Conservation (phyloP, 2,329 filamentous ascomycete genomes). For the Cordyceps javanica region DNA sequence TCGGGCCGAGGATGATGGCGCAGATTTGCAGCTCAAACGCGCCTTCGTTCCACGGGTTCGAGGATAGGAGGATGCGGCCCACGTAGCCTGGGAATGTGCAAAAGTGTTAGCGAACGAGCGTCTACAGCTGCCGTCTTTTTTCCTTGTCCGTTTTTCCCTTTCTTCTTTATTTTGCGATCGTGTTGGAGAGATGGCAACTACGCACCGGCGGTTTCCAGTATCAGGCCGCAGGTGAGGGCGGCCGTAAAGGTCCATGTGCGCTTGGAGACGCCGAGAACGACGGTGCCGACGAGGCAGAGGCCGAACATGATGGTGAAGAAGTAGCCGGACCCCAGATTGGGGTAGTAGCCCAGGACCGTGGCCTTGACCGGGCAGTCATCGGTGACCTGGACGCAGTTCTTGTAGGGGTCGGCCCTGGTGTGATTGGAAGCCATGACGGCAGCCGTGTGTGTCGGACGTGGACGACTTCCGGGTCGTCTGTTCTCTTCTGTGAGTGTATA, state of each 20-base stretch:
- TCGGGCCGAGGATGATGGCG: slow-evolving; percentile 53
- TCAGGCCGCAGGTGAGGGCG: slow-evolving; percentile 42
- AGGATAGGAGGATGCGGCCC: slow-evolving; percentile 42
- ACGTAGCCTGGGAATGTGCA: slow-evolving; percentile 46
- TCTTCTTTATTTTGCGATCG: too few species aligned
- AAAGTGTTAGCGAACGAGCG: too few species aligned
- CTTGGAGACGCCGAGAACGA: slow-evolving; percentile 40
- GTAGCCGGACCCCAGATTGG: slow-evolving; percentile 49
- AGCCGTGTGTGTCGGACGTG: neutral
- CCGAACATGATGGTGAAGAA: slow-evolving; percentile 48
- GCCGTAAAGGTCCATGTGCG: slow-evolving; percentile 50
- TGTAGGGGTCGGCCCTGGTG: slow-evolving; percentile 15
- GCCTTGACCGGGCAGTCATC: slow-evolving; percentile 41
- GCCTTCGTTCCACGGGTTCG: slow-evolving; percentile 47
- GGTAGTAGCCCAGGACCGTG: slow-evolving; percentile 51
- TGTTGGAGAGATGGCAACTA: neutral
- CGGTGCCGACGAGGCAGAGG: slow-evolving; percentile 34
- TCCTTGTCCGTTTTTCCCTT: too few species aligned
- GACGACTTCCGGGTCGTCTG: neutral
- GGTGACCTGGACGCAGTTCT: slow-evolving; percentile 30
- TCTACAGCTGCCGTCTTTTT: too few species aligned
- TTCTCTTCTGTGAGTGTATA: neutral
- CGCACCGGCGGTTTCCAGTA: slow-evolving; percentile 45
- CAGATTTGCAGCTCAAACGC: slow-evolving; percentile 55
- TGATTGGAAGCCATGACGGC: slow-evolving; percentile 6